These are phyloP conservation scores for Nicotiana tabacum DNA, from an alignment of 257 asterid species.

Conservation along the genomic window DNA sequence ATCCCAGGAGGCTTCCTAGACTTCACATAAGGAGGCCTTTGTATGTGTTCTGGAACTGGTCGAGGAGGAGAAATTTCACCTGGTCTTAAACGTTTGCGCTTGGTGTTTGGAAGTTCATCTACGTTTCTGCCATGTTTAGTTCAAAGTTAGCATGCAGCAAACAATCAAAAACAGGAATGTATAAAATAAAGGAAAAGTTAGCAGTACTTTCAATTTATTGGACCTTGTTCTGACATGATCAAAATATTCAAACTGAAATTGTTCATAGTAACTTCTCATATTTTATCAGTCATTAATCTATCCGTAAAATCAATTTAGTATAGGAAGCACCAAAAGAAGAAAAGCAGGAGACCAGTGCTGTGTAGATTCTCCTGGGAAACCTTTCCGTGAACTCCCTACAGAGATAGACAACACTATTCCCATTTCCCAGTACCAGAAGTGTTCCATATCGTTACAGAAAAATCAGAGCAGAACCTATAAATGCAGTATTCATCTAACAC, in stretches of 20 bases:
- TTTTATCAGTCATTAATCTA: background rate
- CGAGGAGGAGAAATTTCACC: slow-evolving; percentile 80
- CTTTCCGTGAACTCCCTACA: background rate
- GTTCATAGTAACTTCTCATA: background rate
- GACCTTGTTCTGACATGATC: background rate
- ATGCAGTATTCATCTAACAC: background rate
- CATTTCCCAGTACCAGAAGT: background rate
- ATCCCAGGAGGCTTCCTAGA: slow-evolving; percentile 78
- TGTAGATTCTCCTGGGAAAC: background rate
- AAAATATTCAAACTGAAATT: background rate
- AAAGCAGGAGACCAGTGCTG: background rate
- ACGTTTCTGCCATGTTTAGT: slow-evolving; percentile 34
- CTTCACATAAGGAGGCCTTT: slow-evolving; percentile 73
- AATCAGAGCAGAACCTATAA: background rate
- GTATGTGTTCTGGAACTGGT: slow-evolving; percentile 75
- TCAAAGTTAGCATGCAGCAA: slow-evolving; percentile 7
- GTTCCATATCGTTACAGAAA: background rate
- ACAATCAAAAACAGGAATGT: background rate
- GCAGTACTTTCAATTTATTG: background rate
- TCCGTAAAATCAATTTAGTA: background rate
- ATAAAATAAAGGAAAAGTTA: background rate
- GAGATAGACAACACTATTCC: background rate
- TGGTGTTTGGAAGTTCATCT: slow-evolving; percentile 44
- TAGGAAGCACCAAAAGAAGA: background rate
- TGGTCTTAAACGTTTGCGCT: slow-evolving; percentile 57